Percentiles rank a stretch among this genome's conserved stretches.
Evolutionary conservation across 1,139 yeast species (phyloP).

Genomic region (Scheffersomyces illinoinensis): DNA sequence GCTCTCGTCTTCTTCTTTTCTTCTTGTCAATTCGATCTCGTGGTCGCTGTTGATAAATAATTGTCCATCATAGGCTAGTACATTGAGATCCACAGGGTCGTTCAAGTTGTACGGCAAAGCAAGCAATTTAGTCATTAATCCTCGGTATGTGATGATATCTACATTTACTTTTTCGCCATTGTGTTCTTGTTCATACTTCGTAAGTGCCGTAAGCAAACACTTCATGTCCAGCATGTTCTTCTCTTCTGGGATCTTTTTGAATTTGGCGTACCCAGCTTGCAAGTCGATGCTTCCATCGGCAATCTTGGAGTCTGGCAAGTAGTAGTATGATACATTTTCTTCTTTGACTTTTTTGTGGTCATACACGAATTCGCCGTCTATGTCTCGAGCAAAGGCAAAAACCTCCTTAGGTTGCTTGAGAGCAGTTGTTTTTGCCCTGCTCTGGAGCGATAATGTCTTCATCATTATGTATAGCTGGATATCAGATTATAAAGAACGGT

Average conservation of each 20-base stretch:
- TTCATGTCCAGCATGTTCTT: conserved; percentile 56
- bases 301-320: conserved; percentile 69
- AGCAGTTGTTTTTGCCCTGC: conserved; percentile 54
- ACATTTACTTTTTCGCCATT: conserved; percentile 49
- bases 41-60: conserved; percentile 73
- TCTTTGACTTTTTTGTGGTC: conserved; percentile 50
- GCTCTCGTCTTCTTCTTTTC: conserved; percentile 23
- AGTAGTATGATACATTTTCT: conserved; percentile 58
- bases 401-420: conserved; percentile 77
- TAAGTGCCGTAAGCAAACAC: conserved; percentile 57
- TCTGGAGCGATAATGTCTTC: conserved; percentile 43
- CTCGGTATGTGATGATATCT: conserved; percentile 82
- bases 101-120: conserved; percentile 56
- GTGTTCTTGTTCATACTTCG: conserved; percentile 49
- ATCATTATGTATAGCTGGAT: conserved; percentile 13
- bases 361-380: conserved; percentile 43
- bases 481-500: background rate
- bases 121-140: conserved; percentile 70
- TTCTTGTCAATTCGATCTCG: conserved; percentile 33
- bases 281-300: conserved; percentile 57
- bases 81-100: conserved; percentile 64
- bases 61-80: conserved; percentile 75
- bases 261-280: conserved; percentile 60
- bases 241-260: conserved; percentile 55
- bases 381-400: conserved; percentile 56